Evolutionary conservation across 2,329 filamentous ascomycete species (phyloP), one percentile per base, ranked within the genome.

Genomic region (Fusarium metavorans): DNA sequence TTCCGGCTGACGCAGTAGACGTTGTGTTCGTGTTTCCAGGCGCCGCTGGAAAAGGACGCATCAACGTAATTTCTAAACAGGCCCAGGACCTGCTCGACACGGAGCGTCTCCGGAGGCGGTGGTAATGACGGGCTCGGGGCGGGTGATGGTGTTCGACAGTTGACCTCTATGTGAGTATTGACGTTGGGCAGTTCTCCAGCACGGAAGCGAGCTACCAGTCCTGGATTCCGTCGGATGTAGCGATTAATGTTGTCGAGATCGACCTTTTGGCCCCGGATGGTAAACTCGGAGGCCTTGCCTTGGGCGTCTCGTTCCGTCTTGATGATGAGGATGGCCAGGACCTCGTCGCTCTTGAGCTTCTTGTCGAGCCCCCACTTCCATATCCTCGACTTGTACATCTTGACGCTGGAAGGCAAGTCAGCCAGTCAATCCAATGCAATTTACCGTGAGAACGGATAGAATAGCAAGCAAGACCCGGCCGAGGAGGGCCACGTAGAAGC

Each of bases 311-410:
- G 82, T 37, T 85, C 82, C n/a, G 80, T 72, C 73, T 80, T 83
- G 35, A 82, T 78, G 34, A 82, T 78, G 45, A 85, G 80, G 54
- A 85, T 82, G 62, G 83, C 81, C 27, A 84, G 71, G 5, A 85
- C 82, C 66, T 85, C 84, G 34, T 83, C 81, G 50, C 83, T 81
- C 71, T 84, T 84, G 60, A 85, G 77, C 72, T 85, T 85, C 73
- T 85, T 85, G 61, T 84, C 82, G 48, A 85, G 80, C 6, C 82
- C 81, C 84, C 84, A 85, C 72, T 82, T 82, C 78, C 81, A 83
- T 57, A 85, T 84, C 52, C 83, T 81, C 52, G 83, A 84, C 78
- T 85, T 85, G 76, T 83, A 85, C 82, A 85, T 85, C 73, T 84
- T 84, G 64, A 83, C 82, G 23, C 83, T 84, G 66, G 27, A 62